Conservation (phyloP, 441 rosid species). For the California macrophylla region DNA sequence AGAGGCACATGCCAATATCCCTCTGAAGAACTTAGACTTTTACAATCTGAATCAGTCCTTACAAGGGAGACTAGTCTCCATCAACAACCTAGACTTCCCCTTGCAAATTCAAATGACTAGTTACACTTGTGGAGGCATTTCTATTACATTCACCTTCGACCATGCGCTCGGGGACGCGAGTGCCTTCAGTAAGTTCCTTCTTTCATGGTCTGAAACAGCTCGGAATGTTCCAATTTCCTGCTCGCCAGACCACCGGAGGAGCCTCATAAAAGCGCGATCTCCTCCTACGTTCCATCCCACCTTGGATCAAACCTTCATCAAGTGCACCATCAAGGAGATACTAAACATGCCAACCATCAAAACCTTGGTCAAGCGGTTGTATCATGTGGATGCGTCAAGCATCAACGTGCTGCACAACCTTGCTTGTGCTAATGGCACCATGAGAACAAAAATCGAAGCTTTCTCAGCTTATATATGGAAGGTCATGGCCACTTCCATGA, state of each 20-base stretch:
- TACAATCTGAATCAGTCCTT: conserved; percentile 39
- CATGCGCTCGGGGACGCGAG: conserved; percentile 79
- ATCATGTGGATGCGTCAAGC: conserved; percentile 44
- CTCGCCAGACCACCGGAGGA: conserved; percentile 54
- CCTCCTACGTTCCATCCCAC: conserved; percentile 49
- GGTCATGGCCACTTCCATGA: conserved; percentile 41
- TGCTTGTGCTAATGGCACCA: conserved; percentile 38
- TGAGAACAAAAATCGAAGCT: conserved; percentile 68
- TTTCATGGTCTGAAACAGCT: conserved; percentile 59
- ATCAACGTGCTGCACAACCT: conserved; percentile 42
- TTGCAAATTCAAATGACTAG: conserved; percentile 50
- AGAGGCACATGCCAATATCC: conserved; percentile 40
- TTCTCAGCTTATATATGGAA: conserved; percentile 83
- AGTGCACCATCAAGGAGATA: conserved; percentile 59
- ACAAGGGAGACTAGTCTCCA: conserved; percentile 42
- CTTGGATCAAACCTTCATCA: conserved; percentile 41
- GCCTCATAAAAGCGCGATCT: conserved; percentile 36
- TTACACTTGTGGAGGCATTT: conserved; percentile 55
- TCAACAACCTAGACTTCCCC: conserved; percentile 33
- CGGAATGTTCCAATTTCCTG: conserved; percentile 42
- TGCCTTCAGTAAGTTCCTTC: conserved; percentile 53
- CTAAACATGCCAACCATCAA: conserved; percentile 36
- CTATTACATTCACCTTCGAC: conserved; percentile 63
- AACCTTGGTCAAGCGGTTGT: conserved; percentile 55
- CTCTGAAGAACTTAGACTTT: conserved; percentile 45